Evolutionary conservation across 495 filamentous ascomycete genomes (phyloP).

Genomic region (Talaromyces adpressus): DNA sequence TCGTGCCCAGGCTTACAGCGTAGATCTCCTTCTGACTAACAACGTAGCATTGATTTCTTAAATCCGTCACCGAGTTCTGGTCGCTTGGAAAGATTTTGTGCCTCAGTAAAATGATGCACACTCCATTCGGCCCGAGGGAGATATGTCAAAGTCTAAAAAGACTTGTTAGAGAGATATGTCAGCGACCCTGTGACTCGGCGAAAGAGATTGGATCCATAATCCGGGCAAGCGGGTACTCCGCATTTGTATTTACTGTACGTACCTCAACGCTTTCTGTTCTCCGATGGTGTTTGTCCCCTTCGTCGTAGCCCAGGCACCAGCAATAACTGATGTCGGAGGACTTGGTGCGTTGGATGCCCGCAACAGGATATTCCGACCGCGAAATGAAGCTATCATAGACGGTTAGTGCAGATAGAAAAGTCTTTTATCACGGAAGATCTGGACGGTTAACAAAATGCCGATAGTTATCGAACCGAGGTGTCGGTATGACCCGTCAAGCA

Average conservation of each 20-base stretch:
- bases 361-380: background rate
- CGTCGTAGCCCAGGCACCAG: background rate
- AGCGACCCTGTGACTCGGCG: constrained; percentile 1
- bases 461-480: background rate
- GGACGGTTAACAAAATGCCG: background rate
- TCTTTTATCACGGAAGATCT: background rate
- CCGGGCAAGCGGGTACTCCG: constrained; percentile 3
- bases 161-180: background rate
- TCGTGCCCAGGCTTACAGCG: constrained; percentile 43
- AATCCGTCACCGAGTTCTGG: background rate
- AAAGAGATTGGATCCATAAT: background rate
- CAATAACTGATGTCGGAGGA: background rate
- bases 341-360: background rate
- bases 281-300: background rate
- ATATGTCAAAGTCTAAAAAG: too few species aligned
- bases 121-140: constrained; percentile 3
- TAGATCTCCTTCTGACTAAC: constrained; percentile 41
- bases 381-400: background rate
- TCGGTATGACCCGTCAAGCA: background rate
- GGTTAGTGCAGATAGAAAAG: background rate
- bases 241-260: background rate
- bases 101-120: background rate
- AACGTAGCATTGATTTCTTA: background rate
- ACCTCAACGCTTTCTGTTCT: background rate
- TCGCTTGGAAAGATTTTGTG: background rate